Conservation (phyloP, 495 filamentous ascomycete genomes). For the Hypoxylon crocopeplum region DNA sequence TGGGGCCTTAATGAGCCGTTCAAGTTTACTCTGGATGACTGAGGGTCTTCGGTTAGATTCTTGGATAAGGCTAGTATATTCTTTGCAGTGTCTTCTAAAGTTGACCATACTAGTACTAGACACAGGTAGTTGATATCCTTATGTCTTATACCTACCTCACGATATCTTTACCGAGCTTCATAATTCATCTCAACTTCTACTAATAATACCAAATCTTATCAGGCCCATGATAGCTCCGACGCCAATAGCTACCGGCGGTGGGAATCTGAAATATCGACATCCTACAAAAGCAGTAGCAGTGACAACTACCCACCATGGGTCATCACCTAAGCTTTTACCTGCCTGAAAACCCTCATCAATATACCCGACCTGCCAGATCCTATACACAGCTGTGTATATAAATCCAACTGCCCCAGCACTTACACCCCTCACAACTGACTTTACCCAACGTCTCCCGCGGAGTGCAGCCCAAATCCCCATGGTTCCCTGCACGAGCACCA, state of each 20-base stretch:
- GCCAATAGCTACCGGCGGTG: slow-evolving; percentile 68
- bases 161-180: too few relatives aligned
- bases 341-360: slow-evolving; percentile 59
- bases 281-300: slow-evolving; percentile 67
- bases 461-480: slow-evolving; percentile 74
- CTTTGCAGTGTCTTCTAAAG: too few relatives aligned
- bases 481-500: slow-evolving; percentile 69
- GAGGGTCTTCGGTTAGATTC: too few relatives aligned
- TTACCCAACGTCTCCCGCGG: slow-evolving; percentile 60
- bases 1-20: too few relatives aligned
- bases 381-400: slow-evolving; percentile 86
- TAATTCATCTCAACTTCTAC: too few relatives aligned
- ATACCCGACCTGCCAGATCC: slow-evolving; percentile 80
- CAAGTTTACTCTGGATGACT: too few relatives aligned
- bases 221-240: slow-evolving; percentile 70
- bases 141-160: too few relatives aligned
- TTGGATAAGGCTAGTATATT: too few relatives aligned
- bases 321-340: slow-evolving; percentile 66
- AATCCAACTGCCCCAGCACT: slow-evolving; percentile 81
- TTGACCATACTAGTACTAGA: too few relatives aligned
- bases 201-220: slow-evolving; percentile 66
- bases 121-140: too few relatives aligned
- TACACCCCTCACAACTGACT: slow-evolving; percentile 67
- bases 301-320: slow-evolving; percentile 80
- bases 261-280: slow-evolving; percentile 67